These are phyloP conservation scores for Dactylonectria macrodidyma DNA, from an alignment of 2,329 filamentous ascomycete genomes.

Conservation along the genomic window DNA sequence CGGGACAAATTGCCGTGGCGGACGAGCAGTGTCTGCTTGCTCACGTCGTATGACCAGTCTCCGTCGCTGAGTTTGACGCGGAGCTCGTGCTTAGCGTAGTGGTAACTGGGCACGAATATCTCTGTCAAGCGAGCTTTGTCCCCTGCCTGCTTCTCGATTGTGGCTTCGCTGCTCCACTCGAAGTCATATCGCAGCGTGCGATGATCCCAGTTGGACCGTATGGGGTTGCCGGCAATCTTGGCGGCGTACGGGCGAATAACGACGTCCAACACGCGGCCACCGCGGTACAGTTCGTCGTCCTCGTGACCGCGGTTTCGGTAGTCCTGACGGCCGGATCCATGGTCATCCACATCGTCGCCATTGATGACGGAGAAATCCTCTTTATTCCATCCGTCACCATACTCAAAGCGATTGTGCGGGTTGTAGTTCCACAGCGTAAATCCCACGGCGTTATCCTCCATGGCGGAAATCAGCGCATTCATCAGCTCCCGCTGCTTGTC, in stretches of 20 bases:
- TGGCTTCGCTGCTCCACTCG: constrained; percentile 47
- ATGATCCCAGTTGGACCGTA: constrained; percentile 54
- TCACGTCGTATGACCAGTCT: constrained; percentile 49
- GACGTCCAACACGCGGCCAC: constrained; percentile 56
- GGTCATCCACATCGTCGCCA: constrained; percentile 49
- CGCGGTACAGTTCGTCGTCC: constrained; percentile 55
- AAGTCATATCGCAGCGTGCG: constrained; percentile 54
- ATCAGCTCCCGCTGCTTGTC: constrained; percentile 58
- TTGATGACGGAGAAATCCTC: constrained; percentile 61
- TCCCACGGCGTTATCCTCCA: constrained; percentile 56
- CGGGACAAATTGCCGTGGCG: constrained; percentile 16
- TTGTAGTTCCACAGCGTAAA: constrained; percentile 61
- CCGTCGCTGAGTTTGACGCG: constrained; percentile 47
- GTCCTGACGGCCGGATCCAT: constrained; percentile 47
- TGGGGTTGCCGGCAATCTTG: constrained; percentile 56
- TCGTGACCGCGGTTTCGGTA: constrained; percentile 53
- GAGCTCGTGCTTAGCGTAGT: constrained; percentile 52
- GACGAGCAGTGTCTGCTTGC: constrained; percentile 50
- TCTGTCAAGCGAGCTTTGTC: constrained; percentile 52
- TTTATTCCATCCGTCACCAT: constrained; percentile 60
- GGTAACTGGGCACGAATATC: constrained; percentile 57
- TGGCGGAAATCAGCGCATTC: constrained; percentile 56
- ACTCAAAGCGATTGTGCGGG: constrained; percentile 55
- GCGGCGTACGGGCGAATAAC: constrained; percentile 59
- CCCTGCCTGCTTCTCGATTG: constrained; percentile 31